Evolutionary conservation across 371 early-diverging fungal species (phyloP), one percentile per base, ranked within the genome.

Genomic region (Capillidium heterosporum): DNA sequence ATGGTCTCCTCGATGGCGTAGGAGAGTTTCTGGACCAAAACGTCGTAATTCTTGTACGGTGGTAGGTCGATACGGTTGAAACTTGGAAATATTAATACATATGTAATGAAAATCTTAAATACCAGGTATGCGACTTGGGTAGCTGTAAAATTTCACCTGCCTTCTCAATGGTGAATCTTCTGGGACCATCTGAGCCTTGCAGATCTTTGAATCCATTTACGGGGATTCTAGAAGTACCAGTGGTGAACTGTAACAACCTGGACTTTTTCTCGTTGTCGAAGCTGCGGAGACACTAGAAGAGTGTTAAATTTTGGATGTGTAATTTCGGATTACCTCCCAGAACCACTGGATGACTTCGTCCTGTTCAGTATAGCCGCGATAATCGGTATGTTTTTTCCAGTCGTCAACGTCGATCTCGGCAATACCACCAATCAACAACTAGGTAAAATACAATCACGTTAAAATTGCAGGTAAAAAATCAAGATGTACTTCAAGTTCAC

Each of bases 361-460:
- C 56, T 85, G 81, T 67, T 89, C 89, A 2, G 90, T 88, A 76
- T 94, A 99, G 24, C 95, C 94, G 48, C 92, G 74, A 65, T 97
- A 99, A 60, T 92, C 93, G 11, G 97, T 94, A 64, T 99, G 91
- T 68, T 93, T 95, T 76, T 90, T 92, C 99, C 98, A 97, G 68
- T 99, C 99, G 61, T 95, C 95, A 15, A 95, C 80, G 71, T 99
- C 96, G 57, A 98, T 93, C 63, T 99, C 97, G 5, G 95, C 88
- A 62, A 97, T 73, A 59, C 99, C 99, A n/a, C 95, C 89, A 65
- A 99, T 95, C 41, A 97, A 75, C 31, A 99, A 75, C 75, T 63
- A 49, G 13, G 47, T 28, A 32, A 28, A 17, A 43, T 40, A 54
- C 23, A 41, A 26, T n/a, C 28, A 19, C 3, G n/a, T 5, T 28